phyloP scores from a whole-genome alignment of 179 eudicot genomes.

The Patellifolia procumbens region DNA sequence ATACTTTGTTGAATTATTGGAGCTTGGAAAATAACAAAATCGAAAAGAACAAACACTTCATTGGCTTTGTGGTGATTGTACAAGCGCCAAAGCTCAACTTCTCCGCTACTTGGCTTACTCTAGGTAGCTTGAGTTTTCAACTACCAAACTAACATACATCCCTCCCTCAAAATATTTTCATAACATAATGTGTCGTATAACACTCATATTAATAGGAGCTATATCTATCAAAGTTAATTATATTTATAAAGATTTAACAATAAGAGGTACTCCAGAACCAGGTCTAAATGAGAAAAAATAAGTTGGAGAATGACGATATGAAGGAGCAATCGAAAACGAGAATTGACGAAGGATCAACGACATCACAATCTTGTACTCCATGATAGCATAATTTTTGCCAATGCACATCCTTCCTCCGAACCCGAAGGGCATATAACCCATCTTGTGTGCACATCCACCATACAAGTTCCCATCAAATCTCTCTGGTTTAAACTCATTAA shows the following conservation, averaged over 20 bases:
- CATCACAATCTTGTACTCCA: conserved; percentile 86
- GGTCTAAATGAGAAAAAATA: conserved; percentile 79
- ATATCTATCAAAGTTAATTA: not conserved
- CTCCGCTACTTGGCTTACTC: too few species aligned
- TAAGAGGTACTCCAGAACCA: conserved; percentile 59
- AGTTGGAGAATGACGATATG: conserved; percentile 64
- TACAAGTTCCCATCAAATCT: conserved; percentile 58
- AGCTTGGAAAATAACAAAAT: too few species aligned
- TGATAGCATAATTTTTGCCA: conserved; percentile 58
- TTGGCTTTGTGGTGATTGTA: too few species aligned
- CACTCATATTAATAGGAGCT: not conserved
- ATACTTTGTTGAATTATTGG: too few species aligned
- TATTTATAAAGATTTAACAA: conserved; percentile 41
- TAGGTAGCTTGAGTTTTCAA: too few species aligned
- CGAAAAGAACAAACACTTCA: too few species aligned
- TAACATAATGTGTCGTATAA: too few species aligned
- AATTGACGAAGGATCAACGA: conserved; percentile 54
- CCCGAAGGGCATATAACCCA: conserved; percentile 91
- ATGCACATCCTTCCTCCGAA: conserved; percentile 98
- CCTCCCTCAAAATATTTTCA: too few species aligned
- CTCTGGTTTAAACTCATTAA: conserved; percentile 72
- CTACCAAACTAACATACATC: too few species aligned
- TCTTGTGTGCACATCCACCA: conserved; percentile 82
- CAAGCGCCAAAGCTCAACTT: too few species aligned
- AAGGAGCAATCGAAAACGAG: conserved; percentile 62